Evolutionary conservation across 331 rosid species (phyloP).

Genomic region (Malus hybrid): DNA sequence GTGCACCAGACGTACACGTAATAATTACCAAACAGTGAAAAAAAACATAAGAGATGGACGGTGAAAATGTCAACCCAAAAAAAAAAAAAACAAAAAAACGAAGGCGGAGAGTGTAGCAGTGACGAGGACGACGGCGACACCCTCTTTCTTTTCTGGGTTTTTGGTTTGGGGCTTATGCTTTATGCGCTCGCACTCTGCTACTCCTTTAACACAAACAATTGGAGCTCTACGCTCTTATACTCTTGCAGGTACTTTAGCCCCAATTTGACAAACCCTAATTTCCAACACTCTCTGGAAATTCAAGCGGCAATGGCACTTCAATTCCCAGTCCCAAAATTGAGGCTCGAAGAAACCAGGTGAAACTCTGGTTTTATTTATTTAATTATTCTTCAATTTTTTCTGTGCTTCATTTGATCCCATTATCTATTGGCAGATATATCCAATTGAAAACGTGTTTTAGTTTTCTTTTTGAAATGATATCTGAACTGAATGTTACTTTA

Average conservation of each 20-base stretch:
- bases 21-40: not conserved
- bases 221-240: not conserved
- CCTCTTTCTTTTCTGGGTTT: not conserved
- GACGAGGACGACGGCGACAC: not conserved
- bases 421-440: not conserved
- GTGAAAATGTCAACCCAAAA: slow-evolving; percentile 9
- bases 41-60: too few relatives aligned
- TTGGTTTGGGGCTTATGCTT: not conserved
- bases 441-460: not conserved
- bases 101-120: not conserved
- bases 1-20: not conserved
- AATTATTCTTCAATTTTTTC: not conserved
- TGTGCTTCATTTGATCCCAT: not conserved
- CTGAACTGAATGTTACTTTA: not conserved
- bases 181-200: too few relatives aligned
- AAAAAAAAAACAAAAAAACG: not conserved
- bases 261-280: not conserved
- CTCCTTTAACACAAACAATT: not conserved
- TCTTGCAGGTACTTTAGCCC: not conserved
- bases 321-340: not conserved
- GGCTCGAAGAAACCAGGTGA: not conserved
- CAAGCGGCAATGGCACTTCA: not conserved
- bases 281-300: not conserved
- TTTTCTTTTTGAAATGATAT: not conserved
- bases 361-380: not conserved